Conservation (phyloP, 257 asterid species). For the Scutellaria minor region DNA sequence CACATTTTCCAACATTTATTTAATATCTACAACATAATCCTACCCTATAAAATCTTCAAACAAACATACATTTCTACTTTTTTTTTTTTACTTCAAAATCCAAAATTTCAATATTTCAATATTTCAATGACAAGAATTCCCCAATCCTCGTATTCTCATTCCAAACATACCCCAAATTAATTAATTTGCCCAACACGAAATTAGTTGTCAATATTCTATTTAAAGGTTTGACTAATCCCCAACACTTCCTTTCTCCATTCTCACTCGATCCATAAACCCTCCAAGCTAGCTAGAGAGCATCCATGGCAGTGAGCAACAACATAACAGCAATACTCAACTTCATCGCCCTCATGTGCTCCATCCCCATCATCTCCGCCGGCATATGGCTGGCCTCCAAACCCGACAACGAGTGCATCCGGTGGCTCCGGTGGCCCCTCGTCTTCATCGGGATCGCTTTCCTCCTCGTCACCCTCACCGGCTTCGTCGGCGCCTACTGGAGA, state of each 20-base stretch:
- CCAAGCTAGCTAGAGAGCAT: too few relatives aligned
- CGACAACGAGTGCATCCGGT: constrained; percentile 94
- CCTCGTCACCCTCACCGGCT: constrained; percentile 69
- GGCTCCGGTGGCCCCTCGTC: constrained; percentile 96
- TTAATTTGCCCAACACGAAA: too few relatives aligned
- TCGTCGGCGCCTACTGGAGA: constrained; percentile 84
- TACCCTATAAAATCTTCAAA: too few relatives aligned
- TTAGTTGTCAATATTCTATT: neutral
- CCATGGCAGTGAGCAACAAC: constrained; percentile 92
- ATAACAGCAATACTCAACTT: constrained; percentile 80
- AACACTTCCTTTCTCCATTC: neutral
- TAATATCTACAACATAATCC: too few relatives aligned
- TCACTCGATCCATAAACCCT: neutral
- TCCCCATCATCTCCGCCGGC: constrained; percentile 88
- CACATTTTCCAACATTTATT: too few relatives aligned
- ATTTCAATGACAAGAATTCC: too few relatives aligned
- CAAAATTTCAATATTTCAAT: too few relatives aligned
- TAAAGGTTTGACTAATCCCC: constrained; percentile 4
- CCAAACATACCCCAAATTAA: too few relatives aligned
- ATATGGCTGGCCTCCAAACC: constrained; percentile 88
- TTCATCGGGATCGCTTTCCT: constrained; percentile 74
- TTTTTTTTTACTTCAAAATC: too few relatives aligned
- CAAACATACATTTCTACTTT: too few relatives aligned
- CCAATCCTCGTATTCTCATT: too few relatives aligned
- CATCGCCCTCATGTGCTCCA: constrained; percentile 84